Base-by-base conservation (phyloP, 352 stramenopile genomes). In the Peronospora belbahrii region DNA sequence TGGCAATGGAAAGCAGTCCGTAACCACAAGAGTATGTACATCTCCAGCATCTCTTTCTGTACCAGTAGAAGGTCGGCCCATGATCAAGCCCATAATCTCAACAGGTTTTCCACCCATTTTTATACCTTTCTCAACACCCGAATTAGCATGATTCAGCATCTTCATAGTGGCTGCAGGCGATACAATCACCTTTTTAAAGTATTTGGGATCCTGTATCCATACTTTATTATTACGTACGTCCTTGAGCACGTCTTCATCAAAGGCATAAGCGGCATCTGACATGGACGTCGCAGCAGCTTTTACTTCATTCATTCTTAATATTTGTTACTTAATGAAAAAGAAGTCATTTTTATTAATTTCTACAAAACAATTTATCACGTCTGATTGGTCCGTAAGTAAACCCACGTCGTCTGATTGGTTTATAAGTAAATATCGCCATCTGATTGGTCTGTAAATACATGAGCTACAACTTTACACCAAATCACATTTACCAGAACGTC, bases 41-140 rank as follows among this genome's bases (percentile, higher is more conserved):
- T 95, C 86, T 13, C 86, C 71, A 2, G 88, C 82, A 72, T 98
- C 93, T 46, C 67, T 66, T 24, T 84, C 73, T 5, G 71, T 88
- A 13, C 80, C 80, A 22, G 80, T 91, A 2, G 80, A 77, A 4
- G 96, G 95, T 1, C 95, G 79, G 0, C 96, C 96, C 14, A 98
- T 69, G 52, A 99, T 84, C n/a, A 99, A 71, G 8, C 96, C 96
- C 97, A 99, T 99, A 48, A 99, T 96, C 73, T 99, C 96, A 13
- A 98, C 93, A 27, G 94, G 94, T 62, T 97, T 98, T 17, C 95
- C 96, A 18, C 89, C 91, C 22, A 61, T 60, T 61, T 94, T 94
- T 51, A 98, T 97, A 20, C 97, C 97, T 61, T 98, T 99, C 65
- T 99, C 91, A 7, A 99, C 96, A 34, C 97, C 97, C 24, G 86